Base-by-base conservation (phyloP, 371 early-diverging fungal species). In the Mucor racemosus region DNA sequence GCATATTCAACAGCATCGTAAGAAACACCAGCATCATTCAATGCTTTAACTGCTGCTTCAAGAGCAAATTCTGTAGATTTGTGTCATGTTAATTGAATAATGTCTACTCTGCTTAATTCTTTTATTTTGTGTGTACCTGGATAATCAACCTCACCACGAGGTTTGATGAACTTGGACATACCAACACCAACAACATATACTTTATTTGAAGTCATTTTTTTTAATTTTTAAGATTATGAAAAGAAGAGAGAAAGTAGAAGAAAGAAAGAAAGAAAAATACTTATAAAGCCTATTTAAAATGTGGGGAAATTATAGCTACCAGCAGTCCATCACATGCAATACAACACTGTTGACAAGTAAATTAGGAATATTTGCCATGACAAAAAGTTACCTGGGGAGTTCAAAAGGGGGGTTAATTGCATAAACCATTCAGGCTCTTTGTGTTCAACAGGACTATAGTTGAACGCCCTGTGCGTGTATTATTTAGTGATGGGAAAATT, bases 21-120 rank as follows among this genome's bases (percentile, higher is more conserved):
- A 39, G 86, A 83, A 46, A 91, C 66, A 36, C 83, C 79, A 34
- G 86, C 85, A 76, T 92, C 94, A 48, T 89, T 78, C 46, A 93
- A 76, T 10, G 94, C 92, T 78, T 92, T 92, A 42, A 89, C 84
- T 34, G 84, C 79, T 50, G 92, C 91, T 70, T 93, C 91, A 60
- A 86, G 81, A n/a, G 81, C 90, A 65, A 89, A 85, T 57, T 90
- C 92, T 89, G 70, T 5, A 54, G 9, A 44, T 26, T 4, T 10
- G 21, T 46, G 36, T 4, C 15, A 31, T 9, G 7, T 46, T 17
- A 46, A 17, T 17, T 17, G 0, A 46, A 46, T n/a, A 19, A 46
- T 19, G 46, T 10, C 5, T 38, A 26, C 26, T 26, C 1, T 26
- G 3, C 26, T 38, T 10, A 38, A 9, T 7, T 38, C 38, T 38